These are phyloP conservation scores for Colletotrichum tamarilloi DNA, from an alignment of 2,329 filamentous ascomycete species.

Conservation along the genomic window DNA sequence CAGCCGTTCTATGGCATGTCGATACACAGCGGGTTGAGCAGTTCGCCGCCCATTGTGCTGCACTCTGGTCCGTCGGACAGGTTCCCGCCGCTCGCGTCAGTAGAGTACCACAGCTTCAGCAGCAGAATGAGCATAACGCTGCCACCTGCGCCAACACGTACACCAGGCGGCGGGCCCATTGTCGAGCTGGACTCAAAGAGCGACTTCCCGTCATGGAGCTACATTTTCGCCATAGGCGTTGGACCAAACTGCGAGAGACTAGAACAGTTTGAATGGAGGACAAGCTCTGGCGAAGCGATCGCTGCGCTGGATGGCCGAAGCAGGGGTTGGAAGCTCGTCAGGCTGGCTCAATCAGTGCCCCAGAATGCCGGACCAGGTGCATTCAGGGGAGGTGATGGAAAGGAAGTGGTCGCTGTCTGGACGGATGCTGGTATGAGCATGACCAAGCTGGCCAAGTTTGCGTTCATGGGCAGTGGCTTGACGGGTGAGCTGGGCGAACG, in stretches of 20 bases:
- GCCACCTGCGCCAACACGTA: slow-evolving; percentile 20
- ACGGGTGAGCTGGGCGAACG: slow-evolving; percentile 52
- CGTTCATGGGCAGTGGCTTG: slow-evolving; percentile 52
- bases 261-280: slow-evolving; percentile 57
- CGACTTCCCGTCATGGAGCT: slow-evolving; percentile 38
- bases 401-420: slow-evolving; percentile 57
- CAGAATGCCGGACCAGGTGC: slow-evolving; percentile 1
- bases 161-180: slow-evolving; percentile 24
- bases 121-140: slow-evolving; percentile 28
- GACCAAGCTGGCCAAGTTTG: slow-evolving; percentile 50
- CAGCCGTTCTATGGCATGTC: slow-evolving; percentile 35
- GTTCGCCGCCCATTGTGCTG: slow-evolving; percentile 34
- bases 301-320: slow-evolving; percentile 43
- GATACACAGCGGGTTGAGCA: slow-evolving; percentile 27
- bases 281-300: slow-evolving; percentile 49
- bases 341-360: slow-evolving; percentile 41
- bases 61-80: slow-evolving; percentile 34
- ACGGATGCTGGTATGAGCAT: slow-evolving; percentile 45
- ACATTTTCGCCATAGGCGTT: slow-evolving; percentile 49
- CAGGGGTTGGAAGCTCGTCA: slow-evolving; percentile 55
- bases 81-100: slow-evolving; percentile 31
- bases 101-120: slow-evolving; percentile 32
- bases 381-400: slow-evolving; percentile 44
- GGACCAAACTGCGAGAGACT: slow-evolving; percentile 24
- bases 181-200: slow-evolving; percentile 6